Percentiles rank a stretch among this genome's conserved stretches.
These are phyloP conservation scores for Benincasa hispida DNA, from an alignment of 306 rosid species.

Conservation along the genomic window DNA sequence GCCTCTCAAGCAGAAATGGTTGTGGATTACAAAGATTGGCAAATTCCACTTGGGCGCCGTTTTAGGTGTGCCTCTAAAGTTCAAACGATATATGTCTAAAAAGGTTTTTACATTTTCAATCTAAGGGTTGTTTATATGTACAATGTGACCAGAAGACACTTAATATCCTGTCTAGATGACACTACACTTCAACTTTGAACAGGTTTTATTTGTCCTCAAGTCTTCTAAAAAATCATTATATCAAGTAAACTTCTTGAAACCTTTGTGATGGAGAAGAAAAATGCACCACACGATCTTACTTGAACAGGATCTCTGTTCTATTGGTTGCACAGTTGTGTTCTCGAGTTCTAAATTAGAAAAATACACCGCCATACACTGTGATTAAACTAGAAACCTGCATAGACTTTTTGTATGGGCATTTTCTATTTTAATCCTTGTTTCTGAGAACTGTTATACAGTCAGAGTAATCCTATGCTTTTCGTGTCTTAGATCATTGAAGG, in stretches of 20 bases:
- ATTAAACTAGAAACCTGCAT: background rate
- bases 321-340: background rate
- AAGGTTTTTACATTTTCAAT: background rate
- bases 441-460: background rate
- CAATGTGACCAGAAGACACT: background rate
- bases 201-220: background rate
- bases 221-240: background rate
- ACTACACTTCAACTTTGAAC: background rate
- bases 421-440: background rate
- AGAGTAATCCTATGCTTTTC: constrained; percentile 4
- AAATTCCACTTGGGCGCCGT: constrained; percentile 95
- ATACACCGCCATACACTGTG: background rate
- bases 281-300: background rate
- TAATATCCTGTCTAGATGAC: background rate
- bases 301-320: background rate
- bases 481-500: constrained; percentile 59
- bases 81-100: constrained; percentile 5
- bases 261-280: background rate
- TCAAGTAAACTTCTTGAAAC: background rate
- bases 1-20: constrained; percentile 62
- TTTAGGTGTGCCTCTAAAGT: constrained; percentile 51
- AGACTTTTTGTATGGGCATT: background rate
- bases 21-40: constrained; percentile 95
- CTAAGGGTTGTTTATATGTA: background rate
- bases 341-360: background rate